Conservation (phyloP, 1,139 yeast species). For the Debaryomyces sp. region DNA sequence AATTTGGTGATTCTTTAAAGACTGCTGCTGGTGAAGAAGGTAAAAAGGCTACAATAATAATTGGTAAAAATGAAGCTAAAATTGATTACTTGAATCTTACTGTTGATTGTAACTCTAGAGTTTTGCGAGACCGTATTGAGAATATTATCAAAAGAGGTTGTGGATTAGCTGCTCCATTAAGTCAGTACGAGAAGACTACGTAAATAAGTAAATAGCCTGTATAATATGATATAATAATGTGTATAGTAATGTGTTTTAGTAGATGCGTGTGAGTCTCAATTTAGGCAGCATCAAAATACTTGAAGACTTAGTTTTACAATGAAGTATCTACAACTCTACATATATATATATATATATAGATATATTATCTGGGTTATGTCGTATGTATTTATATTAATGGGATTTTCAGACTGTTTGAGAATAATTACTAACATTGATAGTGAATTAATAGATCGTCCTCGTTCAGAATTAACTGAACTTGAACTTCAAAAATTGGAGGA, state of each 20-base stretch:
- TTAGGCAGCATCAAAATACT: not conserved
- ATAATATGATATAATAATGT: not conserved
- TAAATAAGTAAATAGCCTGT: conserved; percentile 2
- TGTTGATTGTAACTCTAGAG: conserved; percentile 78
- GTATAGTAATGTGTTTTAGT: too few species aligned
- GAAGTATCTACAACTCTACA: not conserved
- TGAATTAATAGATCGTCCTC: conserved; percentile 69
- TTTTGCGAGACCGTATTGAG: conserved; percentile 78
- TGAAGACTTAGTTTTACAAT: not conserved
- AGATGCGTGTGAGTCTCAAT: conserved; percentile 7
- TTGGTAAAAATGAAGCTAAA: conserved; percentile 75
- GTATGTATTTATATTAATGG: conserved; percentile 9
- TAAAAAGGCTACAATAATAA: conserved; percentile 55
- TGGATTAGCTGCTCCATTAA: conserved; percentile 80
- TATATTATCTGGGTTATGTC: conserved; percentile 10
- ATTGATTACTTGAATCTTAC: conserved; percentile 64
- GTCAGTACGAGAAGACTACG: conserved; percentile 26
- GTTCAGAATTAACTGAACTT: conserved; percentile 76
- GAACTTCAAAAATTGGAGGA: conserved; percentile 86
- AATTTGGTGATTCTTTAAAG: conserved; percentile 79
- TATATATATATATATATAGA: not conserved
- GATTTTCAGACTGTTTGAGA: not conserved
- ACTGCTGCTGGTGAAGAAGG: conserved; percentile 36
- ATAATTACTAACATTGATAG: conserved; percentile 33
- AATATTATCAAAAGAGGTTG: conserved; percentile 79